Conservation (phyloP, 257 asterid genomes). For the Nicotiana obtusifolia region DNA sequence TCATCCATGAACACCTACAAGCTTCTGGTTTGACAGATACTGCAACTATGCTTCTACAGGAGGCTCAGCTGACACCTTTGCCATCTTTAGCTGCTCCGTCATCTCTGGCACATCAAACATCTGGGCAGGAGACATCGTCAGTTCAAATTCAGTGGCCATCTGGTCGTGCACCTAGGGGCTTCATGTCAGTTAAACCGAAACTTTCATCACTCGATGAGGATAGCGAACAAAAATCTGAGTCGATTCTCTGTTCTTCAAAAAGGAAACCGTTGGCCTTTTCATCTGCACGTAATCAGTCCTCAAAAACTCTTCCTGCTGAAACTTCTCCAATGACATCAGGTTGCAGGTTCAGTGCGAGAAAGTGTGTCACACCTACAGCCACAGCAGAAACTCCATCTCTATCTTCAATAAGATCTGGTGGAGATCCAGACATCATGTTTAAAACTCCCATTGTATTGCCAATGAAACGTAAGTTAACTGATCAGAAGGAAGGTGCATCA, state of each 20-base stretch:
- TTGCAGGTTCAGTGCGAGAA: conserved; percentile 36
- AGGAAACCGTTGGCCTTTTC: conserved; percentile 47
- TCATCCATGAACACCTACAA: conserved; percentile 91
- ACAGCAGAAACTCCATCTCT: conserved; percentile 46
- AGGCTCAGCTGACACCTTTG: conserved; percentile 86
- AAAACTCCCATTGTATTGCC: conserved; percentile 83
- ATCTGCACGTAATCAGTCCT: conserved; percentile 27
- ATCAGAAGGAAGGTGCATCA: conserved; percentile 47
- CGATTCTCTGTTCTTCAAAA: conserved; percentile 39
- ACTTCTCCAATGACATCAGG: conserved; percentile 41
- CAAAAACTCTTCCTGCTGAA: conserved; percentile 35
- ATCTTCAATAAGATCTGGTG: conserved; percentile 38
- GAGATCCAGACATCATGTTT: conserved; percentile 42
- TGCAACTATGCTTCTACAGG: conserved; percentile 75
- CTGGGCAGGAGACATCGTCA: conserved; percentile 61
- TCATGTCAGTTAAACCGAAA: conserved; percentile 60
- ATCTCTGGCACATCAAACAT: conserved; percentile 65
- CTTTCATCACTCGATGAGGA: conserved; percentile 34
- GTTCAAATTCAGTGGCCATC: conserved; percentile 87
- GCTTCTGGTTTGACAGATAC: conserved; percentile 75
- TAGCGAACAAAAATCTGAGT: conserved; percentile 42
- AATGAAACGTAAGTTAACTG: conserved; percentile 80
- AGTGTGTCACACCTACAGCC: conserved; percentile 29
- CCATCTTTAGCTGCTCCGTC: conserved; percentile 87
- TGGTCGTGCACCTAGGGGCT: conserved; percentile 66